A percentile compares a stretch with the other conserved stretches of the same genome.
These are phyloP conservation scores for Harringtonia lauricola DNA, from an alignment of 2,329 filamentous ascomycete species.

Conservation along the genomic window DNA sequence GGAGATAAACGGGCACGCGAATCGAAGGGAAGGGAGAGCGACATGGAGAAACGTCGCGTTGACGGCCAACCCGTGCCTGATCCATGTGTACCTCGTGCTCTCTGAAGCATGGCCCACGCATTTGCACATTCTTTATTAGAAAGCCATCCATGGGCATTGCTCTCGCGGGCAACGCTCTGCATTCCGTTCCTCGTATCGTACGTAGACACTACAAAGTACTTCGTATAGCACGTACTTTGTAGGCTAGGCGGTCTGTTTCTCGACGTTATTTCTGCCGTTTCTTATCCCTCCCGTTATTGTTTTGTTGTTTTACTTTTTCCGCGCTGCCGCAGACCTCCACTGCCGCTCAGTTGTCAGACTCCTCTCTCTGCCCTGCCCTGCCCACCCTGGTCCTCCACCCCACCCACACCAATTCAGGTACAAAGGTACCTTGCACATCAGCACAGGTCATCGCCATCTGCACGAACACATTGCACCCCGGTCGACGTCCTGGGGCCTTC, in stretches of 20 bases:
- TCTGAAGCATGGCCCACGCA: too few species aligned
- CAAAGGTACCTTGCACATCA: not conserved
- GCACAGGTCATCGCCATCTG: slow-evolving; percentile 3
- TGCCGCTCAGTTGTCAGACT: not conserved
- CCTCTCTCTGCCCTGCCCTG: not conserved
- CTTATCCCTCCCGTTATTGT: not conserved
- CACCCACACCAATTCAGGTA: slow-evolving; percentile 5
- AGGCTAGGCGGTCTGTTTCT: not conserved
- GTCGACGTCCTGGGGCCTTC: slow-evolving; percentile 8
- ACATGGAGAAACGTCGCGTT: too few species aligned
- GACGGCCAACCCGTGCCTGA: too few species aligned
- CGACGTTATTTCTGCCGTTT: not conserved
- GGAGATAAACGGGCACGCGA: too few species aligned
- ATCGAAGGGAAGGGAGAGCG: too few species aligned
- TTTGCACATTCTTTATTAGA: too few species aligned
- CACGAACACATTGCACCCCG: slow-evolving; percentile 7
- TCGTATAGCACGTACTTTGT: too few species aligned
- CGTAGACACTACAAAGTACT: too few species aligned
- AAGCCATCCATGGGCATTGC: too few species aligned
- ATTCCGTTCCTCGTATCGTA: too few species aligned
- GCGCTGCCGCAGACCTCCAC: not conserved
- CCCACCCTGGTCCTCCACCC: slow-evolving; percentile 1
- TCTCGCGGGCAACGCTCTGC: too few species aligned
- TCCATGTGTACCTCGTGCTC: too few species aligned
- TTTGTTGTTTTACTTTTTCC: not conserved